Base-by-base conservation (phyloP, 1,284 basidiomycete species). In the Erythrobasidium hasegawianum region DNA sequence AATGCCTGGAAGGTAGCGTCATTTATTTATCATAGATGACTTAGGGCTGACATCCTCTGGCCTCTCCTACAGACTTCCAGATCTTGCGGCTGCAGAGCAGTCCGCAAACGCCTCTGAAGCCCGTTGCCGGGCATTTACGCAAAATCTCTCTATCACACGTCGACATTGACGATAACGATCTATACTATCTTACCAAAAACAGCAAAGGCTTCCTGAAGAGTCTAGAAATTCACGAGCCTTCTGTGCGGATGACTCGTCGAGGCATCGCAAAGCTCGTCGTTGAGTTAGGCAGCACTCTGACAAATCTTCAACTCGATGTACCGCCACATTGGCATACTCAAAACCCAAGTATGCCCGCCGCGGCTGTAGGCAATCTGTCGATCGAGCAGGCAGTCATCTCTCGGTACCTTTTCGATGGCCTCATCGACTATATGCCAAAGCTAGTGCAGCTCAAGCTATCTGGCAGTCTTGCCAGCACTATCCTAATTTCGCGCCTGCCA, bases 61-160 rank as follows among this genome's bases (percentile, higher is more conserved):
- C n/a, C 7, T 38, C 53, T 22, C 50, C 54, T 2, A 26, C 41
- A 22, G 54, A 52, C 18, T 47, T 65, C 14, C 62, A 65, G 24
- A 27, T 65, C 4, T 7, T 58, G 13, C 50, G 62, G 55, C 62
- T 65, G n/a, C 47, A 65, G 39, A 55, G 50, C 52, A 67, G 57
- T 27, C 41, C 43, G 16, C 38, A 47, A 26, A 50, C 26, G 13
- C 27, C 54, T n/a, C 41, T 59, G 24, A 33, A 49, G 13, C 57
- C 64, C 20, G 27, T 57, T 22, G 45, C 59, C 18, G 49, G 60
- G 14, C 29, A 55, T 11, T 27, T 67, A 16, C 29, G 8, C 1
- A 60, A 53, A 26, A 26, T 67, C 11, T 62, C 45, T 16, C n/a
- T 59, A 9, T 45, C 57, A 1, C 41, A 67, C 39, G 24, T 14